Evolutionary conservation across 1,139 yeast species (phyloP).

Genomic region (Candida neerlandica): DNA sequence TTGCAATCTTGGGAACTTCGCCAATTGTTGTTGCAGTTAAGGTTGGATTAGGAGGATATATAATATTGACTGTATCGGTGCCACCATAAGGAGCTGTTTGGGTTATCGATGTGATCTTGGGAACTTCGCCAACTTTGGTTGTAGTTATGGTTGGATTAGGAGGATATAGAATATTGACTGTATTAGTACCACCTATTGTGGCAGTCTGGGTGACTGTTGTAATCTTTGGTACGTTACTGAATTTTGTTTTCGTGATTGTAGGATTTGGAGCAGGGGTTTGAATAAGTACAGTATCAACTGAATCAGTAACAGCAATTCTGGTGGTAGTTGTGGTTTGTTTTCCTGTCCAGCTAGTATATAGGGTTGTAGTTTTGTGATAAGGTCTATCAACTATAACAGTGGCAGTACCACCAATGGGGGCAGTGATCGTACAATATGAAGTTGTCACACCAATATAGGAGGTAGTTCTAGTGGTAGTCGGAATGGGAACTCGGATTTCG

Average conservation of each 20-base stretch:
- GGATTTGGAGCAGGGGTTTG: conserved; percentile 13
- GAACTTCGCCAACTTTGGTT: background rate
- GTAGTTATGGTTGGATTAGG: background rate
- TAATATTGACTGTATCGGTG: conserved; percentile 8
- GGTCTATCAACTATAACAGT: conserved; percentile 22
- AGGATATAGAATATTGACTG: background rate
- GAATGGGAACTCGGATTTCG: conserved; percentile 20
- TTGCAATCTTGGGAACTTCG: conserved; percentile 1
- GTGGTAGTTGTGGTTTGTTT: conserved; percentile 14
- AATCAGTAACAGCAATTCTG: background rate
- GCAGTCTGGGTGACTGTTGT: too few species aligned
- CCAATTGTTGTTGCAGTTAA: background rate
- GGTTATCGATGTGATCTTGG: conserved; percentile 12
- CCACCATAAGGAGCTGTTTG: conserved; percentile 14
- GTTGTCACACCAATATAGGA: conserved; percentile 16
- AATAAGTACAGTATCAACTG: conserved; percentile 14
- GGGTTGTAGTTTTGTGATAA: conserved; percentile 13
- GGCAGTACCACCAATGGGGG: conserved; percentile 19
- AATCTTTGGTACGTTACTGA: too few species aligned
- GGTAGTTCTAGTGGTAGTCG: conserved; percentile 18
- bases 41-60: background rate
- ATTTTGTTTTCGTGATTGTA: conserved; percentile 13
- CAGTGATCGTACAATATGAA: conserved; percentile 14
- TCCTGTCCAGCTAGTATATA: conserved; percentile 17
- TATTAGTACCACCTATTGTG: conserved; percentile 14